A percentile compares a stretch with the other conserved stretches of the same genome.
These are phyloP conservation scores for Tetradesmus obliquus DNA, from an alignment of 139 green algal genomes.

Conservation along the genomic window DNA sequence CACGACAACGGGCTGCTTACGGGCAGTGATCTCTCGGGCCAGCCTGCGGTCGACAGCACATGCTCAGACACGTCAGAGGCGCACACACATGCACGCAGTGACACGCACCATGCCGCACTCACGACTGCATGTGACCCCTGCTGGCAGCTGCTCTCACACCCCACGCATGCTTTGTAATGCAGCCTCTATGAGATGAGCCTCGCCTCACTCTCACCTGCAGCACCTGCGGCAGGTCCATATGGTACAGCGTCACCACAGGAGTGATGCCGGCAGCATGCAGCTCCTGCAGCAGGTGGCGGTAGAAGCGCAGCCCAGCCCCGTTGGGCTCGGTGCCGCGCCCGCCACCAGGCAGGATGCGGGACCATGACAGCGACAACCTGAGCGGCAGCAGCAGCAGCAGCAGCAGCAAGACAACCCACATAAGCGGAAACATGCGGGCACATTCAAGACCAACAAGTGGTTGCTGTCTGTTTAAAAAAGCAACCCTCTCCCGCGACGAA, in stretches of 20 bases:
- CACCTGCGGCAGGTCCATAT: constrained; percentile 66
- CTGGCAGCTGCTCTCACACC: neutral
- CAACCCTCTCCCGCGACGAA: too few relatives aligned
- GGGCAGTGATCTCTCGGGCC: too few relatives aligned
- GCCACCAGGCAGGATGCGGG: constrained; percentile 60
- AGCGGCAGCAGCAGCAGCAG: constrained; percentile 44
- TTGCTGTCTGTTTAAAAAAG: too few relatives aligned
- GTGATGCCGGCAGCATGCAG: constrained; percentile 65
- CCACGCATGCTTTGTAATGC: too few relatives aligned
- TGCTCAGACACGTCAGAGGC: too few relatives aligned
- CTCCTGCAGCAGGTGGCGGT: constrained; percentile 58
- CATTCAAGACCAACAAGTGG: too few relatives aligned
- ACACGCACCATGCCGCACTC: too few relatives aligned
- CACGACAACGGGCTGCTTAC: too few relatives aligned
- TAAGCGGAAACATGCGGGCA: neutral
- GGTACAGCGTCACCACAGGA: constrained; percentile 67
- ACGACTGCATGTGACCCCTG: too few relatives aligned
- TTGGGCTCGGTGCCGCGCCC: constrained; percentile 36
- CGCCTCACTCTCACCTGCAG: constrained; percentile 38
- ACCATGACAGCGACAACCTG: constrained; percentile 67
- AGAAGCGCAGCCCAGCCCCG: constrained; percentile 58
- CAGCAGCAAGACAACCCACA: constrained; percentile 16
- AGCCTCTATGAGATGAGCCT: too few relatives aligned
- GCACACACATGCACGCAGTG: too few relatives aligned
- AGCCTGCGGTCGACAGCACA: too few relatives aligned